Evolutionary conservation across 306 rosid genomes (phyloP).

Genomic region (Ammopiptanthus mongolicus): DNA sequence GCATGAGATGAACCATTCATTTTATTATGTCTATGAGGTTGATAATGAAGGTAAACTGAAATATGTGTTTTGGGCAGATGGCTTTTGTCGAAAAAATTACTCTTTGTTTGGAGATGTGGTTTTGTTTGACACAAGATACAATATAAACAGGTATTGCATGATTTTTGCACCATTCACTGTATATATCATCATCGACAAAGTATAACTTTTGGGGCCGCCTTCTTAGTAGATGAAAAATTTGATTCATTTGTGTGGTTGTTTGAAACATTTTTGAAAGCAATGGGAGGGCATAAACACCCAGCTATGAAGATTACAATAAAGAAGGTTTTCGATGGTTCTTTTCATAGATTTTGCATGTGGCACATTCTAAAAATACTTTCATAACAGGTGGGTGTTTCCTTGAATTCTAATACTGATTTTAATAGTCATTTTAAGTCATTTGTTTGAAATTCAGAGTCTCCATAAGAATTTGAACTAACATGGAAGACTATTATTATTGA

Average conservation of each 20-base stretch:
- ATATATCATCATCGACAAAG: background rate
- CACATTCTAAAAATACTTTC: no score
- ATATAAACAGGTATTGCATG: background rate
- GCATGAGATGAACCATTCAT: background rate
- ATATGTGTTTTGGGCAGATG: no score
- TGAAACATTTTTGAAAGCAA: no score
- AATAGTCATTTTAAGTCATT: background rate
- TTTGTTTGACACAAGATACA: background rate
- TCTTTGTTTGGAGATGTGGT: no score
- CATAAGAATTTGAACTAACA: background rate
- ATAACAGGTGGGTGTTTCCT: no score
- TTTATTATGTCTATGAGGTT: background rate
- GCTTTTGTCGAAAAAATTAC: no score
- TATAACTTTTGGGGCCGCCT: background rate
- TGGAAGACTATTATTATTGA: no score
- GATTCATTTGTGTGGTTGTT: no score
- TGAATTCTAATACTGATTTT: background rate
- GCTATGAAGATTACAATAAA: no score
- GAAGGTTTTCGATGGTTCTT: no score
- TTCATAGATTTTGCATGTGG: no score
- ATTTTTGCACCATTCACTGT: background rate
- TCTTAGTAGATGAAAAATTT: background rate
- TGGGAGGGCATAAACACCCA: no score
- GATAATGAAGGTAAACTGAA: background rate
- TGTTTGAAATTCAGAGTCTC: background rate